Conservation (phyloP, 2,329 filamentous ascomycete species). For the Aschersonia sp. region DNA sequence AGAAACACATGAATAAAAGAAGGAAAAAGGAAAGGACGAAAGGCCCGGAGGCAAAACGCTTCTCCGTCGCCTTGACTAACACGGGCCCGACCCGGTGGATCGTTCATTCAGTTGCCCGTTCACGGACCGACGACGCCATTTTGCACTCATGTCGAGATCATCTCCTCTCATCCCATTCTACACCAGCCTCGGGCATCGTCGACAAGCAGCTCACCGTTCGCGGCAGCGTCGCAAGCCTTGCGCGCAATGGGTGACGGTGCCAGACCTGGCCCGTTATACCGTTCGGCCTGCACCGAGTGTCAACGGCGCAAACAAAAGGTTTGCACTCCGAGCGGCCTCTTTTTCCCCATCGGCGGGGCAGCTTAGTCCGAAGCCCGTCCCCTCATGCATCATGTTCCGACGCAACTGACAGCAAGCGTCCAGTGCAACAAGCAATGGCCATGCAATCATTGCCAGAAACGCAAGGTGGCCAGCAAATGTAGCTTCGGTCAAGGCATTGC, state of each 20-base stretch:
- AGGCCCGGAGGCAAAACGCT: not conserved
- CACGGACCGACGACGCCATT: not conserved
- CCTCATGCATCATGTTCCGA: not conserved
- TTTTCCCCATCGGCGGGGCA: not conserved
- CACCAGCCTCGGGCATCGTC: not conserved
- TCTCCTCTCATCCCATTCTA: not conserved
- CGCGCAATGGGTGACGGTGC: conserved; percentile 5
- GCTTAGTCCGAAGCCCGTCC: not conserved
- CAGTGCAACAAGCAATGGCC: conserved; percentile 26
- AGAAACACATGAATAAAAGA: not conserved
- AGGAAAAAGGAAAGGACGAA: not conserved
- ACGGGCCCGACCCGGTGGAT: not conserved
- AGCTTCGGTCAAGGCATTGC: conserved; percentile 12
- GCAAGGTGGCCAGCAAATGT: conserved; percentile 22
- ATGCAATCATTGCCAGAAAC: conserved; percentile 23
- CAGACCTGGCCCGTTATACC: conserved; percentile 6
- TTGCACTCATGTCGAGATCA: not conserved
- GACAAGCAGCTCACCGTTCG: conserved; percentile 6
- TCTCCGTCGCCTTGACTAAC: not conserved
- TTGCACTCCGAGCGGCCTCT: not conserved
- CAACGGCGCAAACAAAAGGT: conserved; percentile 24
- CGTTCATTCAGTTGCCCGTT: not conserved
- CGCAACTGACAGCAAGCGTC: too few relatives aligned
- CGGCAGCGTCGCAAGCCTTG: not conserved
- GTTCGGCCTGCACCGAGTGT: conserved; percentile 28